Percentiles rank a stretch among this genome's conserved stretches.
Conservation (phyloP, 2,329 filamentous ascomycete genomes). For the Passalora sequoiae region DNA sequence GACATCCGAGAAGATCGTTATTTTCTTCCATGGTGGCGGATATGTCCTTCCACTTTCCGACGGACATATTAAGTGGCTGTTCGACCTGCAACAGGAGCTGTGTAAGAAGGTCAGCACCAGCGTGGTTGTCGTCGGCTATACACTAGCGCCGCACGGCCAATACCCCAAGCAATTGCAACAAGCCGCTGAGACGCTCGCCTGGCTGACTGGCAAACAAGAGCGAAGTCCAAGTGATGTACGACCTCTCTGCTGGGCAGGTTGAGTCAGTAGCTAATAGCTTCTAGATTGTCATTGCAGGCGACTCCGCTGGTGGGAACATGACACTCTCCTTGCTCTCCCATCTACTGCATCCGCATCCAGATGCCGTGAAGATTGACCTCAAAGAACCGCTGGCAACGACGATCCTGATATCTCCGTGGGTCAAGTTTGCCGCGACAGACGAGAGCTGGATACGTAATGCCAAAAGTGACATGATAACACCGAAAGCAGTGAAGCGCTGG, state of each 20-base stretch:
- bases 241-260: not conserved
- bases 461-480: constrained; percentile 49
- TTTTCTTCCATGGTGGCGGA: constrained; percentile 52
- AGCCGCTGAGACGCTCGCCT: constrained; percentile 41
- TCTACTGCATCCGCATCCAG: constrained; percentile 53
- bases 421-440: constrained; percentile 46
- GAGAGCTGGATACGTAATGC: constrained; percentile 43
- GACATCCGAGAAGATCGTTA: constrained; percentile 37
- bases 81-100: constrained; percentile 41
- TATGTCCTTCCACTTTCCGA: constrained; percentile 47
- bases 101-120: constrained; percentile 39
- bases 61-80: constrained; percentile 48
- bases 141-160: constrained; percentile 41
- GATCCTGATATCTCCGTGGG: constrained; percentile 56
- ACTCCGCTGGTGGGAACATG: constrained; percentile 53
- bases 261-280: constrained; percentile 3
- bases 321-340: constrained; percentile 45
- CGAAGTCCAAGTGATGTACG: constrained; percentile 35
- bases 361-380: constrained; percentile 38
- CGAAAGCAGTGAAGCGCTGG: constrained; percentile 43
- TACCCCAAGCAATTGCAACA: constrained; percentile 49
- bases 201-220: constrained; percentile 37
- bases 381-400: constrained; percentile 45
- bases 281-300: constrained; percentile 46
- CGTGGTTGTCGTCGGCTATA: constrained; percentile 54